Conservation (phyloP, 108 stramenopile genomes). For the Chaetoceros muelleri region DNA sequence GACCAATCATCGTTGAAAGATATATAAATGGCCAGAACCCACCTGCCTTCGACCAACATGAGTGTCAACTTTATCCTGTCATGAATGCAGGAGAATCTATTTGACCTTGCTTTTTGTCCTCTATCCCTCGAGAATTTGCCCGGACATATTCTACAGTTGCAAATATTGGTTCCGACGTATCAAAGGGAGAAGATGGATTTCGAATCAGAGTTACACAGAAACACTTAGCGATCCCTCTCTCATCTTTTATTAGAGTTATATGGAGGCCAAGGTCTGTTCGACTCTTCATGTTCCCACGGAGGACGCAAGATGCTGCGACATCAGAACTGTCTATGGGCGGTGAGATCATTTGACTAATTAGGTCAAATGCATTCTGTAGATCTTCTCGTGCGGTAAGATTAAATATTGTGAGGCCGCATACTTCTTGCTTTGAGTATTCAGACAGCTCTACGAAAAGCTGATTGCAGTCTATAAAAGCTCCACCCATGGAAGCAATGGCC, state of each 20-base stretch:
- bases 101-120: not conserved
- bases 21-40: no score
- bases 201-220: constrained; percentile 75
- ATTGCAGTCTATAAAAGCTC: constrained; percentile 86
- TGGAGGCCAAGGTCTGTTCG: constrained; percentile 61
- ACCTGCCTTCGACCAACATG: no score
- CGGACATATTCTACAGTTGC: constrained; percentile 38
- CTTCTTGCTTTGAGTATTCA: constrained; percentile 56
- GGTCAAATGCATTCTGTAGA: constrained; percentile 73
- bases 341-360: constrained; percentile 78
- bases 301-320: constrained; percentile 18
- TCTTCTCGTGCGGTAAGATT: constrained; percentile 68
- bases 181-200: constrained; percentile 49
- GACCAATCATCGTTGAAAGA: no score
- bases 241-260: constrained; percentile 55
- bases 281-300: constrained; percentile 25
- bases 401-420: constrained; percentile 81
- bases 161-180: constrained; percentile 36
- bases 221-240: constrained; percentile 65
- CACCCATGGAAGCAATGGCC: constrained; percentile 85
- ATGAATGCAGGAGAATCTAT: not conserved
- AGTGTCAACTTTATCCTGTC: no score
- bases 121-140: not conserved
- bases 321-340: constrained; percentile 33
- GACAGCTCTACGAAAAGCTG: constrained; percentile 60